Evolutionary conservation across 2,329 filamentous ascomycete species (phyloP), one percentile per base, ranked within the genome.

Genomic region (Thermoascus crustaceus): DNA sequence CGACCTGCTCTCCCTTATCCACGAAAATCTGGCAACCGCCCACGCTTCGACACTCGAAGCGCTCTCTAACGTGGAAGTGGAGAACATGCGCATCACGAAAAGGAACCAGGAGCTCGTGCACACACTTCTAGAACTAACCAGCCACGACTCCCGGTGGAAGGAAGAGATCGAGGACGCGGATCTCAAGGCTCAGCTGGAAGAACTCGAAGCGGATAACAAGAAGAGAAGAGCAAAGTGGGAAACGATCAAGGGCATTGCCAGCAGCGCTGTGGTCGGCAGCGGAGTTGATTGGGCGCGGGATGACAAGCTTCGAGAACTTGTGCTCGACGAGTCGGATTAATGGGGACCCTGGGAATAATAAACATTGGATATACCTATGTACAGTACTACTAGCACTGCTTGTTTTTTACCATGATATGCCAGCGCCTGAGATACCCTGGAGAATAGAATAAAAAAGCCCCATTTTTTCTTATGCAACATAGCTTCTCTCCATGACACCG

Each of bases 281-380:
- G 86, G 86, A 30, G 69, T 91, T 35, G 79, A 93, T 52, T 94
- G 86, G 86, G 78, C 76, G 8, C 67, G 73, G 25, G 78, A 93
- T 58, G 71, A 78, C 34, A 69, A 68, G 40, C 63, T 94, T 42
- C 69, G 75, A 39, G 74, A 76, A 33, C 68, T 89, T 41, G 85
- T 94, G 17, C 67, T 93, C 42, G 85, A 75, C 45, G 64, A 68
- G 21, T 69, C 89, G 43, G 83, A 73, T 37, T 63, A 68, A 41
- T 63, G 49, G n/a, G n/a, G n/a, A n/a, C n/a, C n/a, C n/a, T n/a
- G n/a, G n/a, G 3, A 32, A 13, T 9, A 3, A 18, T n/a, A 21
- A 32, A 13, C 13, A 32, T 19, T 19, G 18, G 14, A 24, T 24
- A 24, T n/a, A 24, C n/a, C 7, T 24, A 24, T 24, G 22, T 24